Base-by-base conservation (phyloP, 352 stramenopile genomes). In the Globisporangium ultimum region DNA sequence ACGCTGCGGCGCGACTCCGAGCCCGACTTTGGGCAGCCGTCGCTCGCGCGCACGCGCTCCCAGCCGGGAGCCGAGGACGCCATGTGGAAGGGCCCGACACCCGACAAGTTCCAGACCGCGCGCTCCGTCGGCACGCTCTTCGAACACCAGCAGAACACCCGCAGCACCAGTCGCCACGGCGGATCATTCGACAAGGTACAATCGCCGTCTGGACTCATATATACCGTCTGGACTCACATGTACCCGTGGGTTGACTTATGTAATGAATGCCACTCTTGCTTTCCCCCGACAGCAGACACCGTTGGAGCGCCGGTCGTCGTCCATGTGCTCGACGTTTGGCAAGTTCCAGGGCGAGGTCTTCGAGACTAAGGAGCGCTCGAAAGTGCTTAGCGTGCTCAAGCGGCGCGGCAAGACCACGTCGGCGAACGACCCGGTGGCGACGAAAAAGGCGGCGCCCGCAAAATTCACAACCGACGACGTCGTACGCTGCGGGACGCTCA, bases 381-480 rank as follows among this genome's bases (percentile, higher is more conserved):
- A 84, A 52, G 75, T 93, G 53, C 55, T 90, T 32, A 91, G 82
- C 54, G 83, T 82, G 56, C 73, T 93, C 62, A 84, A 84, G 52
- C 81, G 87, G 40, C 78, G 84, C 17, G 72, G 68, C 21, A 88
- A 87, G 53, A 47, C 58, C 36, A 14, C 40, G n/a, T 52, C 74
- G 36, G 51, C 55, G 8, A 58, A 59, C 46, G 58, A 38, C 24
- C 60, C 28, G 15, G 53, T 61, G 2, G 53, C 61, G 8, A 55
- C 34, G n/a, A 51, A 60, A 38, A 67, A 66, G 43, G 61, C 72
- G 11, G 67, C 68, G 1, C 72, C 71, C 6, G 53, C 78, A 21
- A 90, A 84, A 28, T 91, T 91, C 60, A 89, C 78, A 15, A 75
- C 79, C n/a, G 75, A 88, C 51, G 81, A 87, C 53, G 74, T 91